phyloP scores from a whole-genome alignment of 257 asterid genomes.

The Solanum virginianum region DNA sequence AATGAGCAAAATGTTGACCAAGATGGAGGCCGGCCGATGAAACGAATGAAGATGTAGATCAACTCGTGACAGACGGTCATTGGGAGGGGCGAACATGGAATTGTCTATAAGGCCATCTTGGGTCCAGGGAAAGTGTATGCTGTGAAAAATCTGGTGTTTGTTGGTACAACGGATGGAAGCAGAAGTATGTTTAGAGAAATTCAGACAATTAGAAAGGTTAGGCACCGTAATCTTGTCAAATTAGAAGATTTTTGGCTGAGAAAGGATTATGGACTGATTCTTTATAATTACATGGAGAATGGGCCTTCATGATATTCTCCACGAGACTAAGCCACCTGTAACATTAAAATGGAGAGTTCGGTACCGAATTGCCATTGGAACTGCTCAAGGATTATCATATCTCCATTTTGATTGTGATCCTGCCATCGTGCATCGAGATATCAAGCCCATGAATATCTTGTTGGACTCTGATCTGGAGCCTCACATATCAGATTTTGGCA shows the following conservation, averaged over 20 bases:
- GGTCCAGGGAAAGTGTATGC: too few species aligned
- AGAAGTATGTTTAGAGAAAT: conserved; percentile 22
- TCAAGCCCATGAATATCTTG: conserved; percentile 67
- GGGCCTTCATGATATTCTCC: conserved; percentile 70
- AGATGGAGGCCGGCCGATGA: too few species aligned
- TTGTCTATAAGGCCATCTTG: conserved; percentile 49
- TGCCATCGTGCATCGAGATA: conserved; percentile 57
- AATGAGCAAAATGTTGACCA: too few species aligned
- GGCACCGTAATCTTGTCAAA: conserved; percentile 63
- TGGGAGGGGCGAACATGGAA: conserved; percentile 78
- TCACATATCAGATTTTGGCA: conserved; percentile 77
- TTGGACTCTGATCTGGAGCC: conserved; percentile 71
- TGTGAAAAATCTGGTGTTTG: too few species aligned
- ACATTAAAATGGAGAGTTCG: conserved; percentile 46
- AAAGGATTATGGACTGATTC: conserved; percentile 49
- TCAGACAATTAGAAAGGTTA: background rate
- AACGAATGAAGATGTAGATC: too few species aligned
- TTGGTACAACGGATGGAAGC: conserved; percentile 16
- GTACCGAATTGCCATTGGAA: conserved; percentile 54
- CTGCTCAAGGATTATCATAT: conserved; percentile 66
- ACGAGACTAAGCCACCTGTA: conserved; percentile 19
- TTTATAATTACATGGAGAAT: conserved; percentile 53
- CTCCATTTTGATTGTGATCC: conserved; percentile 85
- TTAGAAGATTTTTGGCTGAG: conserved; percentile 67
- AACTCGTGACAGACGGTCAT: background rate